Evolutionary conservation across 176 grass and related monocot genomes (phyloP).

Genomic region (Tillandsia leiboldiana): DNA sequence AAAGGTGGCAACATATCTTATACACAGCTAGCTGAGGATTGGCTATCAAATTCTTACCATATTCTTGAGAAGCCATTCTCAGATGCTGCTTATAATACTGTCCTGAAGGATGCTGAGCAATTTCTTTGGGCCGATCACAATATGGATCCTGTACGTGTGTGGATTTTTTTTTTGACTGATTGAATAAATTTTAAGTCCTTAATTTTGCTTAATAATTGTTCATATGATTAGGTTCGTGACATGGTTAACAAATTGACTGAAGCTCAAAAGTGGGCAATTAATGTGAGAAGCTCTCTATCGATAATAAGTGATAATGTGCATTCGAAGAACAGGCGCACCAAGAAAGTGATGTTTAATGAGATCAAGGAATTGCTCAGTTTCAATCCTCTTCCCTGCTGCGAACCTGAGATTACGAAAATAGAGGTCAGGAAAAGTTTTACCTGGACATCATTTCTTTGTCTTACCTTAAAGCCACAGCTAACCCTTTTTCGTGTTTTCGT

Average conservation of each 20-base stretch:
- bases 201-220: background rate
- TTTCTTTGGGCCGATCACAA: constrained; percentile 85
- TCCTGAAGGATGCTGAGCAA: constrained; percentile 62
- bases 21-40: constrained; percentile 68
- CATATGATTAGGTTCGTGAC: constrained; percentile 44
- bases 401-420: constrained; percentile 41
- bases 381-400: constrained; percentile 30
- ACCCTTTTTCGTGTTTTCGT: constrained; percentile 21
- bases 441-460: background rate
- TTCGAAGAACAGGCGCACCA: constrained; percentile 21
- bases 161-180: background rate
- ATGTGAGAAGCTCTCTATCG: constrained; percentile 39
- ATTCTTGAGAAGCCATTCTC: constrained; percentile 68
- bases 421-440: constrained; percentile 43
- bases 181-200: background rate
- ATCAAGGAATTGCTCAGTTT: constrained; percentile 49
- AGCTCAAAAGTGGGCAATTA: constrained; percentile 51
- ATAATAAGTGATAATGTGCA: constrained; percentile 41
- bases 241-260: constrained; percentile 49
- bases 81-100: constrained; percentile 42
- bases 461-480: constrained; percentile 7
- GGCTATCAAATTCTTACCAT: constrained; percentile 48
- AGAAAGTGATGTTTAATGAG: constrained; percentile 60
- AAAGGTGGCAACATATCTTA: constrained; percentile 47
- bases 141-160: constrained; percentile 73